phyloP scores from a whole-genome alignment of 1,284 basidiomycete genomes.

The Leccinum pachyderme region DNA sequence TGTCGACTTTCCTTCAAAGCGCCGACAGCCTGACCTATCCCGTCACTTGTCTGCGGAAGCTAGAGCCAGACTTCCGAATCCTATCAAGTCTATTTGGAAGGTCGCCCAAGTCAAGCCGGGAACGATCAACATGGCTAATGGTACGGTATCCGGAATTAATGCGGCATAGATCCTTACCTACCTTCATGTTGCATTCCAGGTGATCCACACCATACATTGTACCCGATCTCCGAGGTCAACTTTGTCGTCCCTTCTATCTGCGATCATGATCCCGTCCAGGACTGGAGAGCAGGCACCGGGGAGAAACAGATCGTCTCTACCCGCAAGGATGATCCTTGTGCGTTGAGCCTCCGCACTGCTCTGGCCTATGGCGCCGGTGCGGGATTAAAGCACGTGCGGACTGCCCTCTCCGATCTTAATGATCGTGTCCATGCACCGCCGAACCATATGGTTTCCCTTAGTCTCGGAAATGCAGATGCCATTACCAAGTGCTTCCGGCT shows the following conservation, averaged over 20 bases:
- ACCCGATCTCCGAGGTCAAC: slow-evolving; percentile 31
- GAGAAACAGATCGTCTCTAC: slow-evolving; percentile 30
- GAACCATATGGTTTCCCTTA: slow-evolving; percentile 31
- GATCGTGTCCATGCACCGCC: slow-evolving; percentile 33
- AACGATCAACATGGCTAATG: slow-evolving; percentile 37
- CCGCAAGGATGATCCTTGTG: slow-evolving; percentile 28
- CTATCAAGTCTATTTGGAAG: slow-evolving; percentile 35
- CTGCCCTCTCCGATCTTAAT: slow-evolving; percentile 30
- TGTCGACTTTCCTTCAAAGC: slow-evolving; percentile 18
- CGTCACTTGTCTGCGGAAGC: slow-evolving; percentile 33
- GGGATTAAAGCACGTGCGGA: slow-evolving; percentile 31
- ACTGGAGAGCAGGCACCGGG: slow-evolving; percentile 26
- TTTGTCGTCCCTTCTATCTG: slow-evolving; percentile 32
- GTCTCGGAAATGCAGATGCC: slow-evolving; percentile 37
- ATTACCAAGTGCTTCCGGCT: slow-evolving; percentile 40
- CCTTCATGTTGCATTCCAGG: slow-evolving; percentile 12
- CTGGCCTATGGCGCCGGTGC: slow-evolving; percentile 31
- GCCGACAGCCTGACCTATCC: slow-evolving; percentile 30
- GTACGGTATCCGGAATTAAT: slow-evolving; percentile 9
- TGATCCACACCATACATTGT: slow-evolving; percentile 31
- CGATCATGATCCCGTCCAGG: slow-evolving; percentile 28
- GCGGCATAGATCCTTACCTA: slow-evolving; percentile 1
- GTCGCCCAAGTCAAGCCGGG: slow-evolving; percentile 33
- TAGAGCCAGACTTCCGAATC: slow-evolving; percentile 31
- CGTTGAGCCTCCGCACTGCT: slow-evolving; percentile 30